Conservation (phyloP, 345 rosid species). For the Cardiospermum halicacabum region DNA sequence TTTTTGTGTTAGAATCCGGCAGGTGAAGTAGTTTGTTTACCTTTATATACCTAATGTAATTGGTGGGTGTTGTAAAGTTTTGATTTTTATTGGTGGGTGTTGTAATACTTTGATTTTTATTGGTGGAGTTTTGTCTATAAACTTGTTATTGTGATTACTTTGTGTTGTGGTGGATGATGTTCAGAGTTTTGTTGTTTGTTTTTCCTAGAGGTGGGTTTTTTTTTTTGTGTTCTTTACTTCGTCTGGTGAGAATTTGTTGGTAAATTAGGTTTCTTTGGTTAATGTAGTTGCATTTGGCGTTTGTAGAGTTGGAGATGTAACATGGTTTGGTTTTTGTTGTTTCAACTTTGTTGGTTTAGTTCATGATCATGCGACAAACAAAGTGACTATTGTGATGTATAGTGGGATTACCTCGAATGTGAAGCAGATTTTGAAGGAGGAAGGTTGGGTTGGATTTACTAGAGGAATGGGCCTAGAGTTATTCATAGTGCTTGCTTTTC, state of each 20-base stretch:
- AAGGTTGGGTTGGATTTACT: constrained; percentile 82
- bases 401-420: constrained; percentile 55
- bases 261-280: neutral
- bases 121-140: neutral
- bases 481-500: constrained; percentile 94
- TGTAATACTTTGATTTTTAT: too few relatives aligned
- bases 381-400: constrained; percentile 58
- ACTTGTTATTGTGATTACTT: constrained; percentile 11
- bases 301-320: constrained; percentile 10
- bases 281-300: neutral
- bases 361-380: constrained; percentile 36
- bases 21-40: constrained; percentile 51
- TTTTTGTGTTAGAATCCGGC: too few relatives aligned
- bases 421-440: constrained; percentile 80
- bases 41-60: constrained; percentile 83
- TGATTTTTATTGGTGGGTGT: too few relatives aligned
- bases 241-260: constrained; percentile 43
- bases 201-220: constrained; percentile 73
- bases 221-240: constrained; percentile 63
- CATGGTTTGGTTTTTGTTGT: constrained; percentile 5
- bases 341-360: constrained; percentile 87
- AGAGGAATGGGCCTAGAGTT: constrained; percentile 84
- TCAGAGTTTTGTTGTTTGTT: constrained; percentile 75
- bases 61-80: constrained; percentile 45
- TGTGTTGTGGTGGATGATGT: constrained; percentile 5